phyloP scores from a whole-genome alignment of 2,329 filamentous ascomycete genomes.

The Fusarium nematophilum region DNA sequence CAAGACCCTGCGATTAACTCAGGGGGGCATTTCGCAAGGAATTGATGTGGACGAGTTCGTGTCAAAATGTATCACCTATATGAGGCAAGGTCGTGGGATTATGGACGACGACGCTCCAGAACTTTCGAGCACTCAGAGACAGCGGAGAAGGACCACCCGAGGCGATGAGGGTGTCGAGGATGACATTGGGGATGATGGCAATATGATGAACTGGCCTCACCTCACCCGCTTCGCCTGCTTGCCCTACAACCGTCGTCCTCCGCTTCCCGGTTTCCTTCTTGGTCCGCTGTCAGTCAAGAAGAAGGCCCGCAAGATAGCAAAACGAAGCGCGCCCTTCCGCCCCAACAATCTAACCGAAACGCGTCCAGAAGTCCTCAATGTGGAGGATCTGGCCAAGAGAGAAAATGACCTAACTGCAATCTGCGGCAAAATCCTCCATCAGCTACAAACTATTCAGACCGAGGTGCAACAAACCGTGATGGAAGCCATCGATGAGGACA shows the following conservation, averaged over 20 bases:
- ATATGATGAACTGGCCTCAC: slow-evolving; percentile 87
- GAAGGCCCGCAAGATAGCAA: slow-evolving; percentile 75
- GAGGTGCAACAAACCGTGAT: slow-evolving; percentile 60
- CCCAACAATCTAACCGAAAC: slow-evolving; percentile 76
- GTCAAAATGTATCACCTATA: slow-evolving; percentile 88
- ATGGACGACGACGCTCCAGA: slow-evolving; percentile 62
- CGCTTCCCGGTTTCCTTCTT: slow-evolving; percentile 84
- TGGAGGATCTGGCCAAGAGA: slow-evolving; percentile 79
- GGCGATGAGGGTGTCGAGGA: slow-evolving; percentile 65
- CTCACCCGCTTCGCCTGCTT: slow-evolving; percentile 83
- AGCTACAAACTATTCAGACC: slow-evolving; percentile 64
- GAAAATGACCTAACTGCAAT: slow-evolving; percentile 83
- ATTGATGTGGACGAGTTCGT: slow-evolving; percentile 93
- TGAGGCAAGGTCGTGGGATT: slow-evolving; percentile 75
- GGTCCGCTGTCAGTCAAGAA: slow-evolving; percentile 92
- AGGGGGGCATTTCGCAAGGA: slow-evolving; percentile 78
- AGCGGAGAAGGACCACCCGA: slow-evolving; percentile 51
- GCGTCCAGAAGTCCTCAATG: slow-evolving; percentile 80
- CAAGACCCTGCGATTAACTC: slow-evolving; percentile 78
- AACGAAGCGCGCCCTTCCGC: slow-evolving; percentile 77
- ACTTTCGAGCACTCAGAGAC: slow-evolving; percentile 61
- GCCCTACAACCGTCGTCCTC: slow-evolving; percentile 77
- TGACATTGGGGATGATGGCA: slow-evolving; percentile 77
- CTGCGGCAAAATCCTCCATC: slow-evolving; percentile 78
- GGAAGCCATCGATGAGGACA: slow-evolving; percentile 57